Conservation (phyloP, 2,329 filamentous ascomycete species). For the Diaporthe sp. region DNA sequence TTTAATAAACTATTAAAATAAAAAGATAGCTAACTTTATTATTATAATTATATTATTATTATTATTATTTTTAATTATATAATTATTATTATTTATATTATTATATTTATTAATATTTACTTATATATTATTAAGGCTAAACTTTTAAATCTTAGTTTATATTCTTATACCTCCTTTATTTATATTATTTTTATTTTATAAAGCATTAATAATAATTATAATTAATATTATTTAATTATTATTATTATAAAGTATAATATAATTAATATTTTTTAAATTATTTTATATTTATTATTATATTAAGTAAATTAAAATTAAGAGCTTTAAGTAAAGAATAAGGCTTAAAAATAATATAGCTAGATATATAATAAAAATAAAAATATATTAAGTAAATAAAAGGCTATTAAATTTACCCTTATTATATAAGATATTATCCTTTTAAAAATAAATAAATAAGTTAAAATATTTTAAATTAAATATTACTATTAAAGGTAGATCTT, state of each 20-base stretch:
- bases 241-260: neutral
- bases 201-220: neutral
- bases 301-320: neutral
- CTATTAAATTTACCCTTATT: neutral
- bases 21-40: too few relatives aligned
- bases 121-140: too few relatives aligned
- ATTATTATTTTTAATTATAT: too few relatives aligned
- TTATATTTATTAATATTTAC: too few relatives aligned
- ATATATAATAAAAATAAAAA: neutral
- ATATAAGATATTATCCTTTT: neutral
- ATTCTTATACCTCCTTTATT: too few relatives aligned
- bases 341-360: neutral
- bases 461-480: neutral
- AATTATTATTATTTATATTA: too few relatives aligned
- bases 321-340: neutral
- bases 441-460: neutral
- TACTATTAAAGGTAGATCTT: neutral
- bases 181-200: too few relatives aligned
- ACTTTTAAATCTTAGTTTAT: too few relatives aligned
- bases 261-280: neutral
- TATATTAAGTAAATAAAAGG: neutral
- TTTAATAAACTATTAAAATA: too few relatives aligned
- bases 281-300: neutral
- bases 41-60: too few relatives aligned
- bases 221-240: neutral